Percentiles rank a stretch among this genome's conserved stretches.
Evolutionary conservation across 2,329 filamentous ascomycete genomes (phyloP).

Genomic region (Gaeumannomyces tritici): DNA sequence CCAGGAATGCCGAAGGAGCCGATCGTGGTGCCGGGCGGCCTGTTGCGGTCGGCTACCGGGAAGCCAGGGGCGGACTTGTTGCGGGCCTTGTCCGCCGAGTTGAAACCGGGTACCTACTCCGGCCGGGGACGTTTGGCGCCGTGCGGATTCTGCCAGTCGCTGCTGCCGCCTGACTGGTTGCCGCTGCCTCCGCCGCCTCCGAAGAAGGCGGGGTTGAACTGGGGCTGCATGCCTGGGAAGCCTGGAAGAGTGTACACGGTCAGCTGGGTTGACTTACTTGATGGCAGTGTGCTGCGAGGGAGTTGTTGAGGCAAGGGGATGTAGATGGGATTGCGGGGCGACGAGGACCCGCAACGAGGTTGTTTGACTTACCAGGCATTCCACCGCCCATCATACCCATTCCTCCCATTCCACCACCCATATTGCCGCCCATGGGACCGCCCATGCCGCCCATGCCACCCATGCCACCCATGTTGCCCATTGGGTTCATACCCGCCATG

Average conservation of each 20-base stretch:
- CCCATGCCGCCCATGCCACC: conserved; percentile 36
- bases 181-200: conserved; percentile 32
- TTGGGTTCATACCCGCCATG: conserved; percentile 26
- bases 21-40: background rate
- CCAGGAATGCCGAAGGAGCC: too few species aligned
- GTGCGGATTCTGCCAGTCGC: conserved; percentile 71
- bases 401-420: conserved; percentile 20
- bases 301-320: too few species aligned
- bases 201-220: conserved; percentile 70
- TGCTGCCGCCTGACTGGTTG: conserved; percentile 29
- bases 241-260: conserved; percentile 23
- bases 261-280: background rate
- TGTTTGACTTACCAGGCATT: conserved; percentile 46
- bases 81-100: background rate
- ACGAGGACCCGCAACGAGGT: background rate
- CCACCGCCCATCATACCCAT: conserved; percentile 43
- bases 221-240: conserved; percentile 59
- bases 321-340: background rate
- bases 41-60: too few species aligned
- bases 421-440: conserved; percentile 35
- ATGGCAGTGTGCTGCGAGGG: too few species aligned
- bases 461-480: conserved; percentile 31
- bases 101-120: conserved; percentile 36
- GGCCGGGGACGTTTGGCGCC: conserved; percentile 71
- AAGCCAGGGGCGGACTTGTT: background rate